A percentile compares a stretch with the other conserved stretches of the same genome.
Evolutionary conservation across 2,329 filamentous ascomycete species (phyloP).

Genomic region (Ophiocordyceps robertsii): DNA sequence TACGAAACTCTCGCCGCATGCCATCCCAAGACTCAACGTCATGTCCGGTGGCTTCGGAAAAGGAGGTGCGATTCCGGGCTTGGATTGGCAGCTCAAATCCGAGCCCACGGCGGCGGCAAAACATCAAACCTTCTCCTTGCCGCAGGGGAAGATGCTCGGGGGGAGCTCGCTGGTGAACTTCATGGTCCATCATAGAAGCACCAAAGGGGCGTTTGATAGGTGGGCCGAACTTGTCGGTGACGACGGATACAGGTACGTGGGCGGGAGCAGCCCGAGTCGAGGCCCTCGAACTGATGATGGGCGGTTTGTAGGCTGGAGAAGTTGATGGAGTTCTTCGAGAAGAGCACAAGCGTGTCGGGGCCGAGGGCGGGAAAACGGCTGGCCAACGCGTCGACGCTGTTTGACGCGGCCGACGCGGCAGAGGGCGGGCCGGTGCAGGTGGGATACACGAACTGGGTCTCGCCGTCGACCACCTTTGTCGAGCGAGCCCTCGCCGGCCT

Average conservation of each 20-base stretch:
- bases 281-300: too few species aligned
- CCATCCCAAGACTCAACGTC: conserved; percentile 2
- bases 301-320: too few species aligned
- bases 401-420: conserved; percentile 5
- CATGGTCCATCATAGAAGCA: too few species aligned
- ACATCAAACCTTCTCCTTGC: not conserved
- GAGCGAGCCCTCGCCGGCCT: conserved; percentile 21
- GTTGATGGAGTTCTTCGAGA: too few species aligned
- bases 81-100: conserved; percentile 15
- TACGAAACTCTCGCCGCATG: conserved; percentile 7
- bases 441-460: conserved; percentile 11
- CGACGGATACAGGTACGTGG: too few species aligned
- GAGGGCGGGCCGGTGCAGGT: conserved; percentile 13
- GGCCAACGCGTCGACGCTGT: conserved; percentile 10
- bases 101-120: conserved; percentile 10
- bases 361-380: conserved; percentile 2
- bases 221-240: too few species aligned
- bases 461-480: conserved; percentile 10
- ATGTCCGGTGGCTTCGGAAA: conserved; percentile 5
- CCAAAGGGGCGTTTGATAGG: too few species aligned
- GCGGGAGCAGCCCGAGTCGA: too few species aligned
- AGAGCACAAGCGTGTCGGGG: too few species aligned
- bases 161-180: too few species aligned
- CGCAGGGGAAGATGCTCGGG: too few species aligned
- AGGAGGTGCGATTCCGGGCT: conserved; percentile 9